Evolutionary conservation across 441 rosid species (phyloP).

Genomic region (Pelargonium citronellum): DNA sequence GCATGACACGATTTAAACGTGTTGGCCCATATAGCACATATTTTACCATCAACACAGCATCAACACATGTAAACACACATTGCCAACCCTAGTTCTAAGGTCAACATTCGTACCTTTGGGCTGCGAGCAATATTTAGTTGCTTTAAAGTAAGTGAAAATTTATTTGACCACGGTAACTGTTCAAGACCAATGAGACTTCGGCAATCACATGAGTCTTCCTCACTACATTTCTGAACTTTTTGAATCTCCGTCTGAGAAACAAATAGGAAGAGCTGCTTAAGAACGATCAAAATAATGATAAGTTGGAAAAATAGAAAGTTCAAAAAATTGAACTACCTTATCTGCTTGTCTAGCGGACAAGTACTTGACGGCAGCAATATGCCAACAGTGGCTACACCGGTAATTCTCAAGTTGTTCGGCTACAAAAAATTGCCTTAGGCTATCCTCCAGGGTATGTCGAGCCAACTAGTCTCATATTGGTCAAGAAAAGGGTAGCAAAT

Average conservation of each 20-base stretch:
- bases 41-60: too few relatives aligned
- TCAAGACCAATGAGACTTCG: conserved; percentile 34
- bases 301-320: not conserved
- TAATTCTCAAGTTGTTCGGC: conserved; percentile 64
- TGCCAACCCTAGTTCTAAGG: not conserved
- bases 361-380: conserved; percentile 59
- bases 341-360: conserved; percentile 33
- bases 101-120: conserved; percentile 52
- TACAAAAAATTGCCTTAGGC: conserved; percentile 56
- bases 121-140: conserved; percentile 58
- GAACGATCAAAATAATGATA: conserved; percentile 3
- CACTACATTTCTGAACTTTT: conserved; percentile 47
- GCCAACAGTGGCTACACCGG: conserved; percentile 77
- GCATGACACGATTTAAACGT: too few relatives aligned
- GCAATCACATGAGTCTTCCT: conserved; percentile 57
- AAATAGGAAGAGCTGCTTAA: conserved; percentile 13
- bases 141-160: conserved; percentile 47
- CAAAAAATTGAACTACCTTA: conserved; percentile 37
- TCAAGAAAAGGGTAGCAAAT: not conserved
- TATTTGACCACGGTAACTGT: conserved; percentile 66
- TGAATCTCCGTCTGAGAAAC: conserved; percentile 42
- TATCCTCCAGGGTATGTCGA: conserved; percentile 59
- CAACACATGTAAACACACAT: too few relatives aligned
- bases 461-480: conserved; percentile 36
- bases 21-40: not conserved